phyloP scores from a whole-genome alignment of 768 basidiomycete species.

The Hydnum rufescens region DNA sequence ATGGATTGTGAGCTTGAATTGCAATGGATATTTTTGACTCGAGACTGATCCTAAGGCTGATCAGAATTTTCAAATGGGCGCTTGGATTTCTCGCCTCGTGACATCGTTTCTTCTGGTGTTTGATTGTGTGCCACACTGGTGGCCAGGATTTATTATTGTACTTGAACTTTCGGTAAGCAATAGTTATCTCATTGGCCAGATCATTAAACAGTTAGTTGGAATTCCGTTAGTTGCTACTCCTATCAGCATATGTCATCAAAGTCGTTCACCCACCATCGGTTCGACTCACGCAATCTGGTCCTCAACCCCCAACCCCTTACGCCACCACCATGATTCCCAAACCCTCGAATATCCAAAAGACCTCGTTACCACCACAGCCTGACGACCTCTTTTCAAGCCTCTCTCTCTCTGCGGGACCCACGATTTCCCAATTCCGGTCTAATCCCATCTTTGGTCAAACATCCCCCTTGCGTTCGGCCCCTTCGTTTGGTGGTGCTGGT shows the following conservation, averaged over 20 bases:
- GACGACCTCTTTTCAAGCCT: constrained; percentile 5
- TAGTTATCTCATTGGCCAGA: background rate
- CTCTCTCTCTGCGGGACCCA: constrained; percentile 3
- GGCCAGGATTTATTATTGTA: background rate
- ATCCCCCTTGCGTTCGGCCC: constrained; percentile 8
- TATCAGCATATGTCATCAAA: constrained; percentile 6
- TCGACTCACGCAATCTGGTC: constrained; percentile 5
- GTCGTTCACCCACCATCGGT: constrained; percentile 12
- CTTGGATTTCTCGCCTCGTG: constrained; percentile 1
- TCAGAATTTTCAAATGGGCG: constrained; percentile 3
- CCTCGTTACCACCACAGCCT: constrained; percentile 1
- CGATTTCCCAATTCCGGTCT: background rate
- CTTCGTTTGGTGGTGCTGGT: background rate
- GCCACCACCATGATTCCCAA: constrained; percentile 3
- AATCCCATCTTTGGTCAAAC: constrained; percentile 17
- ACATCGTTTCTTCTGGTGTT: background rate
- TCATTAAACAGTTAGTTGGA: background rate
- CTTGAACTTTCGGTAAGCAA: background rate
- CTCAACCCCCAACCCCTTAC: constrained; percentile 8
- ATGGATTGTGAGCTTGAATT: constrained; percentile 15
- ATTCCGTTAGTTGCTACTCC: background rate
- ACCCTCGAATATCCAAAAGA: background rate
- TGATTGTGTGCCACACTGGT: background rate
- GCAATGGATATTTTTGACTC: too few relatives aligned
- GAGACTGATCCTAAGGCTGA: background rate